A percentile compares a stretch with the other conserved stretches of the same genome.
phyloP scores from a whole-genome alignment of 2,329 filamentous ascomycete genomes.

The Cercospora sp. region DNA sequence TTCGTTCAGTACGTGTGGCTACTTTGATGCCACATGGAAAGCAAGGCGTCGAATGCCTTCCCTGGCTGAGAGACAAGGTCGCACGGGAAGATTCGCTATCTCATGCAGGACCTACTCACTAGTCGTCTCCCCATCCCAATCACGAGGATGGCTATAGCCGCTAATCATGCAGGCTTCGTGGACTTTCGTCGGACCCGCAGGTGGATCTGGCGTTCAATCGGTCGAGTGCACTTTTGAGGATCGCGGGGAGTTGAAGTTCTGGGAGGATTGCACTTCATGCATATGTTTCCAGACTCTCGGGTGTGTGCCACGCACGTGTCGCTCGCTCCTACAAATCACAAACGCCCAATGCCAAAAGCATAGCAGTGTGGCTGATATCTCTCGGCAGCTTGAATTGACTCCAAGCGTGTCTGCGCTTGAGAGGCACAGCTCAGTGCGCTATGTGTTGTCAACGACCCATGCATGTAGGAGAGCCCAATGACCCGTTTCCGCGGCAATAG shows the following conservation, averaged over 20 bases:
- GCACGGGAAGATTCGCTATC: not conserved
- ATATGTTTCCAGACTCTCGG: not conserved
- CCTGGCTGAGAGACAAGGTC: not conserved
- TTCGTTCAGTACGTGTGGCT: not conserved
- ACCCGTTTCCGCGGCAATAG: slow-evolving; percentile 2
- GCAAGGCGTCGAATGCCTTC: not conserved
- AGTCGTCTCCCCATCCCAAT: slow-evolving; percentile 5
- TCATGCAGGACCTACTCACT: slow-evolving; percentile 6
- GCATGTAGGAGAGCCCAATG: not conserved
- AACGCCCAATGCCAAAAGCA: not conserved
- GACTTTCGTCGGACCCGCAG: slow-evolving; percentile 3
- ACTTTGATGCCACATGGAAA: not conserved
- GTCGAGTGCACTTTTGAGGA: not conserved
- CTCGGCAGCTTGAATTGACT: not conserved
- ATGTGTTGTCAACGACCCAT: slow-evolving; percentile 13
- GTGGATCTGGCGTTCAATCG: not conserved
- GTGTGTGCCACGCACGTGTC: not conserved
- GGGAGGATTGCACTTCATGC: not conserved
- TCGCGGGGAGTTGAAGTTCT: not conserved
- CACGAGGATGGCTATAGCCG: not conserved
- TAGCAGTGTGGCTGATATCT: not conserved
- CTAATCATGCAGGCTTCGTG: slow-evolving; percentile 9
- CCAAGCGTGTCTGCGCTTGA: not conserved
- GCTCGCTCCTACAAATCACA: not conserved
- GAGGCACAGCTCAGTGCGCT: slow-evolving; percentile 9